Percentiles rank a stretch among this genome's conserved stretches.
phyloP scores from a whole-genome alignment of 2,329 filamentous ascomycete genomes.

The Orbilia quercus region DNA sequence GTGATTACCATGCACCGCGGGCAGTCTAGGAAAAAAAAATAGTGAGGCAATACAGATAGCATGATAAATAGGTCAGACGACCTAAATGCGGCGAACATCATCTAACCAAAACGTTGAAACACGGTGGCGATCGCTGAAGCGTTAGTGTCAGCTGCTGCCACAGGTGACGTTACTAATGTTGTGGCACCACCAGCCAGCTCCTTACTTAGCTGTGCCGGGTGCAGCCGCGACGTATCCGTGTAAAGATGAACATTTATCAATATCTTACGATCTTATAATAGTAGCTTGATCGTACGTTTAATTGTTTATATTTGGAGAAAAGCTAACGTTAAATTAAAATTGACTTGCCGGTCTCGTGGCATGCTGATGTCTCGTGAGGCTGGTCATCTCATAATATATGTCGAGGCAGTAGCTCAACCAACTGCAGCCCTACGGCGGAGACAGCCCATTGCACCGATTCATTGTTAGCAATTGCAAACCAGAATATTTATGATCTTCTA shows the following conservation, averaged over 20 bases:
- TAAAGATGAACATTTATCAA: neutral
- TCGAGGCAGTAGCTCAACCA: no score
- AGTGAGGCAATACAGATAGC: conserved; percentile 33
- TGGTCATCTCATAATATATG: no score
- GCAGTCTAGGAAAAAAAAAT: neutral
- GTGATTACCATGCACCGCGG: neutral
- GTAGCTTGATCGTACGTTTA: no score
- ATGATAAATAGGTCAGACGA: conserved; percentile 52
- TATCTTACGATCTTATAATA: neutral
- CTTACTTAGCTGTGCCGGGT: no score
- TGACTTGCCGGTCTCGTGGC: no score
- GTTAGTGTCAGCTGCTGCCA: conserved; percentile 25
- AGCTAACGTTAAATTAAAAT: no score
- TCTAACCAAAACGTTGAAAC: conserved; percentile 7
- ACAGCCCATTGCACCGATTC: no score
- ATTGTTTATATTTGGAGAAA: no score
- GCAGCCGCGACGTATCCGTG: neutral
- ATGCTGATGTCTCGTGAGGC: no score
- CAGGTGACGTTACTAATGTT: conserved; percentile 34
- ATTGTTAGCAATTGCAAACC: no score
- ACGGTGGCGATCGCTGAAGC: conserved; percentile 29
- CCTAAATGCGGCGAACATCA: conserved; percentile 45
- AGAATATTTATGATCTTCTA: no score
- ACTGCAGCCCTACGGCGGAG: no score
- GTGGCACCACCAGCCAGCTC: conserved; percentile 45